Evolutionary conservation across 805 yeast genomes (phyloP), one percentile per base, ranked within the genome.

Genomic region (Saccharomyces eubayanus): DNA sequence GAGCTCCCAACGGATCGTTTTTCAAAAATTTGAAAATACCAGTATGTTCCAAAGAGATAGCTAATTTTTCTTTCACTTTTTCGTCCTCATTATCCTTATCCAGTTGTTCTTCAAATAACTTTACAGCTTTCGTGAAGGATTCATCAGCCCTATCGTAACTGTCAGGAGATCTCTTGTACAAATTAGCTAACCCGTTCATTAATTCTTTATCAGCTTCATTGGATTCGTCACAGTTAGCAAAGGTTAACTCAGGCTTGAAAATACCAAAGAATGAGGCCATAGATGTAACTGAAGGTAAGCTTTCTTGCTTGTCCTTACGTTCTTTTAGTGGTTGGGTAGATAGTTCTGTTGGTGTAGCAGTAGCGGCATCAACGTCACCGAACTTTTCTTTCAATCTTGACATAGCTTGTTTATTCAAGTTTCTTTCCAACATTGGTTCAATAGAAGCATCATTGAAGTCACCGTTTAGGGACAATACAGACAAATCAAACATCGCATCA

Each of bases 401-500:
- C 67, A 80, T 81, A n/a, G 97, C 84, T 68, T 83, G 89, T 65
- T 84, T 82, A 69, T 81, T 82, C 76, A 92, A 80, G 50, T 88
- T 89, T 70, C 96, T 83, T 75, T 94, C 98, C 65, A 94, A 81
- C 57, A 87, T 80, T 59, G 80, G 78, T 72, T 90, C 96, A 56
- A 87, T 79, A 27, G 87, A 77, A 65, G 84, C 83, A 68, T 88
- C 87, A 66, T 81, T 81, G 73, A 87, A 84, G 46, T 94, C 94
- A 54, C 94, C 94, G 68, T 83, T 81, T 55, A 94, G 80, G 50
- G 96, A 84, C 62, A 91, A 80, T 2, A 95, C 90, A 52, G 97
- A 91, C 70, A 87, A 80, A 72, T 94, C 99, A 71, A 85, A 83
- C 81, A 89, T 84, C 47, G 99, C 91, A 55, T 91, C 96, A 48